These are phyloP conservation scores for Ormosia emarginata DNA, from an alignment of 306 rosid species.

Conservation along the genomic window DNA sequence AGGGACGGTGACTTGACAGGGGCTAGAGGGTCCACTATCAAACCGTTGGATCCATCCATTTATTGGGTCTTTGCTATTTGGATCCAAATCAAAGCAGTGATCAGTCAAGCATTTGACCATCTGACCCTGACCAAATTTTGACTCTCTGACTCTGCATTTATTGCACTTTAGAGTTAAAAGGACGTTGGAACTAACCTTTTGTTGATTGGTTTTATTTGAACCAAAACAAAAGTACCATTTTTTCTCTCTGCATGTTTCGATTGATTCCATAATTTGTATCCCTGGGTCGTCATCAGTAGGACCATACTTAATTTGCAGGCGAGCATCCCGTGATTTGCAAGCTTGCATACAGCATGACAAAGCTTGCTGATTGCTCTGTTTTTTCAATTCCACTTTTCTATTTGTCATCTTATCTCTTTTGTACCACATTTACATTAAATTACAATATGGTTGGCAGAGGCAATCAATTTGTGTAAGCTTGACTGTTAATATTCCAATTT, in stretches of 20 bases:
- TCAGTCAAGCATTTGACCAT: slow-evolving; percentile 5
- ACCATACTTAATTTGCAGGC: not conserved
- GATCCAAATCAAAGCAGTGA: not conserved
- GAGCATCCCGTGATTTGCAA: not conserved
- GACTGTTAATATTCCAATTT: not conserved
- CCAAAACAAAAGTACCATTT: not conserved
- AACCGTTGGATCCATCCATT: slow-evolving; percentile 2
- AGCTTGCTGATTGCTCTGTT: not conserved
- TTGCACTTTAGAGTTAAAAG: not conserved
- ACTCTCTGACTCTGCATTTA: slow-evolving; percentile 18
- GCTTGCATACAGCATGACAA: not conserved
- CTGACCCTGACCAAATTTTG: not conserved
- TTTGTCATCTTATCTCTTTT: not conserved
- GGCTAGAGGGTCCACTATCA: not conserved
- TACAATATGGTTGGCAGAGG: not conserved
- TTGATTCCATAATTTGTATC: not conserved
- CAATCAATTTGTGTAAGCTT: not conserved
- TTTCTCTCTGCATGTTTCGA: not conserved
- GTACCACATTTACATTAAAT: not conserved
- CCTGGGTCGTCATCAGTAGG: not conserved
- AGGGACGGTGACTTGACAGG: not conserved
- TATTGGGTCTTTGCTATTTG: not conserved
- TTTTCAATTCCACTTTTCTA: not conserved
- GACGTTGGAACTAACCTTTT: not conserved
- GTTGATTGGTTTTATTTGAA: not conserved